Percentiles rank a stretch among this genome's conserved stretches.
These are phyloP conservation scores for Pelargonium nanum DNA, from an alignment of 345 rosid species.

Conservation along the genomic window DNA sequence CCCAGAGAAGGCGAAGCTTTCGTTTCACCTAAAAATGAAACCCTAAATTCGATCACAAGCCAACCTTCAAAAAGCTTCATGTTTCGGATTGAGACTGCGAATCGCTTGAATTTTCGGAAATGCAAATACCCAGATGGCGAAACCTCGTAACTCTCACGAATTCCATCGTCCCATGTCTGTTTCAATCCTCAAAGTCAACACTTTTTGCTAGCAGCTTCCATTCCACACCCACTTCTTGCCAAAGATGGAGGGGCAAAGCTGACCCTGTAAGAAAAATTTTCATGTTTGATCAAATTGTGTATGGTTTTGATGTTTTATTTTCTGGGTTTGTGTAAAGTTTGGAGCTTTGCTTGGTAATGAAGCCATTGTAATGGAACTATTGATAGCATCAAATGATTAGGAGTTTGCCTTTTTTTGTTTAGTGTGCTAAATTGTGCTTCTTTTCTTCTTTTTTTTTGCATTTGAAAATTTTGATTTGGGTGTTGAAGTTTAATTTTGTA, in stretches of 20 bases:
- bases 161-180: slow-evolving; percentile 11
- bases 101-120: slow-evolving; percentile 10
- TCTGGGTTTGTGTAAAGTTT: not conserved
- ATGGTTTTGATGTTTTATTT: not conserved
- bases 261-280: slow-evolving; percentile 22
- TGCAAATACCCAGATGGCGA: slow-evolving; percentile 50
- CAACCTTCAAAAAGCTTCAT: not conserved
- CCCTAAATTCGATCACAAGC: not conserved
- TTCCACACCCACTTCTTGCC: slow-evolving; percentile 31
- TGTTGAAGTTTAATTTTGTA: not conserved
- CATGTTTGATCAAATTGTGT: not conserved
- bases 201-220: slow-evolving; percentile 29
- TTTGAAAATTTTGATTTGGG: no score
- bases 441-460: no score
- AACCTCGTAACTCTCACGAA: slow-evolving; percentile 24
- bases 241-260: slow-evolving; percentile 44
- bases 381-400: no score
- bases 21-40: not conserved
- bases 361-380: not conserved
- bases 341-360: not conserved
- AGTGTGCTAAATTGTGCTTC: no score
- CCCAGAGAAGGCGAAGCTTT: not conserved
- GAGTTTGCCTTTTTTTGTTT: no score
- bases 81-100: not conserved
- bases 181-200: slow-evolving; percentile 5